Evolutionary conservation across 108 stramenopile genomes (phyloP).

Genomic region (Skeletonema potamos): DNA sequence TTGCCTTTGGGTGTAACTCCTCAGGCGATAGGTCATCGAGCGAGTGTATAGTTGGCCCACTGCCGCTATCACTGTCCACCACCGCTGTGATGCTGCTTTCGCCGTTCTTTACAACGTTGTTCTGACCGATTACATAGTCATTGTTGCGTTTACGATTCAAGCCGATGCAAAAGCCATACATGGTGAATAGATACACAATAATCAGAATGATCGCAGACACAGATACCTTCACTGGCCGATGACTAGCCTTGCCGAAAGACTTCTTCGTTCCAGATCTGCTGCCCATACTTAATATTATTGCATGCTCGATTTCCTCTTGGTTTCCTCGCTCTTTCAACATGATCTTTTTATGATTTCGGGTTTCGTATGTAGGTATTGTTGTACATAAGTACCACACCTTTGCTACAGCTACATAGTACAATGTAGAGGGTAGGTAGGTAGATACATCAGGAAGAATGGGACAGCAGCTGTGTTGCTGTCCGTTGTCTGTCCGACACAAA

Average conservation of each 20-base stretch:
- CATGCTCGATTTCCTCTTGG: too few species aligned
- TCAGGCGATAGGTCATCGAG: constrained; percentile 23
- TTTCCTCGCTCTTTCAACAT: too few species aligned
- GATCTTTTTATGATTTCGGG: too few species aligned
- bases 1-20: constrained; percentile 30
- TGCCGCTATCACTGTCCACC: not conserved
- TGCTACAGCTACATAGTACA: too few species aligned
- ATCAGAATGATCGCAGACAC: not conserved
- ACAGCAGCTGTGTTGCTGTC: too few species aligned
- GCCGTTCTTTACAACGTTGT: not conserved
- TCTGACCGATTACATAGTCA: not conserved
- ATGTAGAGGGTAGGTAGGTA: too few species aligned
- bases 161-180: not conserved
- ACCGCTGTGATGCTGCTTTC: not conserved
- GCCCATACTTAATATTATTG: too few species aligned
- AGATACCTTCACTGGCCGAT: not conserved
- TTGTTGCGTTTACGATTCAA: not conserved
- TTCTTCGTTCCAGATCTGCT: not conserved
- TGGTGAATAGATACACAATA: not conserved
- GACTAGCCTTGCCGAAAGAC: not conserved
- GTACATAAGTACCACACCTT: too few species aligned
- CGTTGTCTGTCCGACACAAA: too few species aligned
- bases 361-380: too few species aligned
- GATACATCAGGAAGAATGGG: too few species aligned
- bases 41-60: constrained; percentile 15